These are phyloP conservation scores for Yamadazyma mexicana DNA, from an alignment of 1,139 yeast genomes.

Conservation along the genomic window DNA sequence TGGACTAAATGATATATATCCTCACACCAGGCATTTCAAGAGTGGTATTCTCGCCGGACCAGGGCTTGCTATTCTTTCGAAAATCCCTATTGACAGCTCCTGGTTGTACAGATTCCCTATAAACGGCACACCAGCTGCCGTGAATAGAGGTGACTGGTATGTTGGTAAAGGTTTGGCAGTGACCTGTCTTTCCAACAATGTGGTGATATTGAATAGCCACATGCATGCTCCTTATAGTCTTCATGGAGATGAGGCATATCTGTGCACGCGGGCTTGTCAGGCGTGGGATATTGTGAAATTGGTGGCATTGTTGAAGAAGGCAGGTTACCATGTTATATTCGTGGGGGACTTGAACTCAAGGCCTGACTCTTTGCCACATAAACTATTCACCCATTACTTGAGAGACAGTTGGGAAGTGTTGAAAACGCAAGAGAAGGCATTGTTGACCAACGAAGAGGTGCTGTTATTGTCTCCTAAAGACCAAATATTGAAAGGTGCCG, in stretches of 20 bases:
- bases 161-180: slow-evolving; percentile 92
- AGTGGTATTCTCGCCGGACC: slow-evolving; percentile 93
- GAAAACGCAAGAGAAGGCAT: slow-evolving; percentile 38
- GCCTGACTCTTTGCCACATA: slow-evolving; percentile 84
- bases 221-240: slow-evolving; percentile 95
- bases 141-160: slow-evolving; percentile 94
- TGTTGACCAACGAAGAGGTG: slow-evolving; percentile 35
- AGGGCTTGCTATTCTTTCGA: slow-evolving; percentile 82
- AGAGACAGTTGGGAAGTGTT: slow-evolving; percentile 82
- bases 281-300: slow-evolving; percentile 91
- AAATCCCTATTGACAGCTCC: slow-evolving; percentile 78
- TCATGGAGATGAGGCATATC: slow-evolving; percentile 84
- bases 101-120: slow-evolving; percentile 83
- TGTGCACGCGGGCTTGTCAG: slow-evolving; percentile 89
- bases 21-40: slow-evolving; percentile 67
- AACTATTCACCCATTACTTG: slow-evolving; percentile 65
- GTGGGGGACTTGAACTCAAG: slow-evolving; percentile 92
- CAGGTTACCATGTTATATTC: slow-evolving; percentile 83
- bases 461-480: slow-evolving; percentile 58
- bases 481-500: slow-evolving; percentile 73
- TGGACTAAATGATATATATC: slow-evolving; percentile 50
- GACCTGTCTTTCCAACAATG: slow-evolving; percentile 59
- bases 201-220: slow-evolving; percentile 86
- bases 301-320: slow-evolving; percentile 58
- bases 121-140: slow-evolving; percentile 93